Evolutionary conservation across 805 yeast genomes (phyloP), one percentile per base, ranked within the genome.

Genomic region (Huiozyma sinensis): DNA sequence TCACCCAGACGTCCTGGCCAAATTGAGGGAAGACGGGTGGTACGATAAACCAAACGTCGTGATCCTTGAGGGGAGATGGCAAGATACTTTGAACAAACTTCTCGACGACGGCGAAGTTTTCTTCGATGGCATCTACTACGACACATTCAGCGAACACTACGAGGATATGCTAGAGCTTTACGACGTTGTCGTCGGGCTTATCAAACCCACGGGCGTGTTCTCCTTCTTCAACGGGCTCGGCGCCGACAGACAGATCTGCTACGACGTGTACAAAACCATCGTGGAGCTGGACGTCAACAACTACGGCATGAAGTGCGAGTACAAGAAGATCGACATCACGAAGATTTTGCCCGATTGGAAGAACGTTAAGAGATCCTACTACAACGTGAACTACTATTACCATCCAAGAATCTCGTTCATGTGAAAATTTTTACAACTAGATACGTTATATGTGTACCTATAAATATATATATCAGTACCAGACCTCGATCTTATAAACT

Each of bases 181-280:
- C 57, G 96, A 90, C 63, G 58, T 73, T 9, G 71, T 85, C 5
- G 94, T 87, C 13, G 97, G 95, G 0, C 66, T 89, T 41, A 65
- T 89, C 51, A 82, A 83, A 58, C 85, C 92, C 6, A 74, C 76
- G 32, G 97, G 97, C 7, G 73, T 78, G 1, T 88, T 89, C 50
- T 86, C 95, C 5, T 89, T 88, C 58, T 89, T 89, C 72, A 90
- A 89, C 56, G 97, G 97, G 0, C 70, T 84, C 7, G 92, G 92
- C 27, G 90, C 89, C 11, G 92, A 83, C 50, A 67, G 88, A 52
- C 73, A 77, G 52, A 69, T 82, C 10, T 76, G 82, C 51, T 83
- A 83, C 57, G 89, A 89, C 54, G 96, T 90, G 7, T 89, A 90
- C 68, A 81, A 77, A 60, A 75, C 78, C 53, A 79, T 89, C 45